A percentile compares a stretch with the other conserved stretches of the same genome.
These are phyloP conservation scores for Leishmania lainsoni DNA, from an alignment of 208 protist species.

Conservation along the genomic window DNA sequence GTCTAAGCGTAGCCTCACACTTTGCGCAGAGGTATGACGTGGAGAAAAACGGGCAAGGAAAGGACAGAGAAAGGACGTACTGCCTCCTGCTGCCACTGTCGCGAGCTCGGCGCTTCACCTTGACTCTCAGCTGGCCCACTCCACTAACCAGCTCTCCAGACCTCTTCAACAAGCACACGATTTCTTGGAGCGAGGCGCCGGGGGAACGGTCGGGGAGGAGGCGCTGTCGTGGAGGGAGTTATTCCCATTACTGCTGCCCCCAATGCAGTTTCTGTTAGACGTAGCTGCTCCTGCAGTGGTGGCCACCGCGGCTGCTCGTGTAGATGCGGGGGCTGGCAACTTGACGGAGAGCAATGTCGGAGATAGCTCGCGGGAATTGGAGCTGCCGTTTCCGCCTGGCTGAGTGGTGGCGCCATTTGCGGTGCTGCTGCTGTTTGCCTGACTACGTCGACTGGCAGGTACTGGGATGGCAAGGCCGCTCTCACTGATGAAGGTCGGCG, in stretches of 20 bases:
- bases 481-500: neutral
- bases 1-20: neutral
- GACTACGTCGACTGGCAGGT: slow-evolving; percentile 37
- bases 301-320: neutral
- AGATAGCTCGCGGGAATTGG: slow-evolving; percentile 11
- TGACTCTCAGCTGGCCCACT: neutral
- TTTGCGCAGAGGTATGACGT: neutral
- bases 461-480: slow-evolving; percentile 36
- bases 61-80: neutral
- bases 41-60: neutral
- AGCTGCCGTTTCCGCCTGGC: slow-evolving; percentile 1
- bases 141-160: neutral
- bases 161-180: neutral
- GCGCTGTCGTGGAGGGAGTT: neutral
- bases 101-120: neutral
- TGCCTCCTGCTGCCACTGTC: neutral
- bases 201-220: slow-evolving; percentile 1
- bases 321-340: slow-evolving; percentile 16
- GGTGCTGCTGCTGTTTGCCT: slow-evolving; percentile 14
- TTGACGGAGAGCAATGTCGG: slow-evolving; percentile 23
- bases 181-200: slow-evolving; percentile 18
- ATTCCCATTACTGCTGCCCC: slow-evolving; percentile 8
- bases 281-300: neutral
- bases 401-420: neutral
- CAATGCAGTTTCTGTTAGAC: neutral